Evolutionary conservation across 1,139 yeast species (phyloP).

Genomic region (Candida smagusa): DNA sequence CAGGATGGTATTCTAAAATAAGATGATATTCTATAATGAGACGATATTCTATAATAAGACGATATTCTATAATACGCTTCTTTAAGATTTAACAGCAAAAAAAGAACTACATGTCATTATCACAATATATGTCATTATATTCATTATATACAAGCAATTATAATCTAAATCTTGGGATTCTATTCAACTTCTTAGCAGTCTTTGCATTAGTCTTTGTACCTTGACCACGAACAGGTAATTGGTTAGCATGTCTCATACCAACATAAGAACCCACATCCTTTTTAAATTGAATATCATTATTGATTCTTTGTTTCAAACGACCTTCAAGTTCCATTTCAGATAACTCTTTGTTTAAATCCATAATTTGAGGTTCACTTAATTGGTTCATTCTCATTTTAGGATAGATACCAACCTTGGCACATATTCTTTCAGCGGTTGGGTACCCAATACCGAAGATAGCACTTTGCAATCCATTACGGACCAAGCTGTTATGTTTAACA

Average conservation of each 20-base stretch:
- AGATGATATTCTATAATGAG: too few species aligned
- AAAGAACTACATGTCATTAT: background rate
- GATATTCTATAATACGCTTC: too few species aligned
- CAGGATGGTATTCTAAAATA: too few species aligned
- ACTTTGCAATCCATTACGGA: slow-evolving; percentile 61
- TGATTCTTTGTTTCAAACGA: slow-evolving; percentile 73
- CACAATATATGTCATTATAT: background rate
- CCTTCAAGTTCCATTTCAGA: slow-evolving; percentile 83
- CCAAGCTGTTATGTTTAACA: slow-evolving; percentile 51
- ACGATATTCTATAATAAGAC: too few species aligned
- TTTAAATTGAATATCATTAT: slow-evolving; percentile 77
- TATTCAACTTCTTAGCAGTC: slow-evolving; percentile 85
- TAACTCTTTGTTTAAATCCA: slow-evolving; percentile 83
- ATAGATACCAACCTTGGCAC: slow-evolving; percentile 86
- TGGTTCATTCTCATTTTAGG: slow-evolving; percentile 95
- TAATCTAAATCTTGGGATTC: slow-evolving; percentile 56
- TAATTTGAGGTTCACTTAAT: slow-evolving; percentile 79
- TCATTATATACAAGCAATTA: slow-evolving; percentile 5
- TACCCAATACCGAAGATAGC: slow-evolving; percentile 85
- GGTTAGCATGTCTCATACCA: slow-evolving; percentile 87
- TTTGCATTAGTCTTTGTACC: slow-evolving; percentile 85
- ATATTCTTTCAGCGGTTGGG: slow-evolving; percentile 68
- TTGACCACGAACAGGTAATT: slow-evolving; percentile 93
- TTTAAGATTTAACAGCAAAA: too few species aligned
- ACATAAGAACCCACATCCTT: slow-evolving; percentile 79